Conservation (phyloP, 2,329 filamentous ascomycete species). For the Fusarium sp. region DNA sequence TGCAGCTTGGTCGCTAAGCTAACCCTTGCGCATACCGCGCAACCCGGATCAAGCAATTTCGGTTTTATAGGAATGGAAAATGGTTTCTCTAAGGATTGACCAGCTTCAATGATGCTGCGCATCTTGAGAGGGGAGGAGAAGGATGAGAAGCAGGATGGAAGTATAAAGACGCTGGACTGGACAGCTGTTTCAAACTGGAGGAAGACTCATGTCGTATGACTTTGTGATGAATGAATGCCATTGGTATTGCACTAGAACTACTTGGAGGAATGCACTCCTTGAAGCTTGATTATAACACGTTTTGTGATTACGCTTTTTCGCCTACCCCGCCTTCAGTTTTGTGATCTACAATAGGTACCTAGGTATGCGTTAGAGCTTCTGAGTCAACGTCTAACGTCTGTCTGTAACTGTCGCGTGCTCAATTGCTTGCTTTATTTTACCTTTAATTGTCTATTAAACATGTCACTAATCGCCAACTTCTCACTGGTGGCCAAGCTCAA, state of each 20-base stretch:
- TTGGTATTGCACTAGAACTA: slow-evolving; percentile 42
- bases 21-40: slow-evolving; percentile 40
- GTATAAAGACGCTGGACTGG: slow-evolving; percentile 23
- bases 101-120: slow-evolving; percentile 24
- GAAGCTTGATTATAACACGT: slow-evolving; percentile 49
- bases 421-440: neutral
- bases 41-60: slow-evolving; percentile 45
- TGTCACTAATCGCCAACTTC: slow-evolving; percentile 11
- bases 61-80: slow-evolving; percentile 37
- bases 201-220: slow-evolving; percentile 40
- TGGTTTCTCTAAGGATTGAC: slow-evolving; percentile 29
- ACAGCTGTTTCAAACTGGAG: slow-evolving; percentile 24
- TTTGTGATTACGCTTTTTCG: slow-evolving; percentile 38
- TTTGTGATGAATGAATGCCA: slow-evolving; percentile 44
- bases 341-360: slow-evolving; percentile 5
- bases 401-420: slow-evolving; percentile 25
- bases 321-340: slow-evolving; percentile 34
- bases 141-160: slow-evolving; percentile 18
- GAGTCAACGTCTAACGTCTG: neutral
- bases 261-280: slow-evolving; percentile 47
- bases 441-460: neutral
- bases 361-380: too few relatives aligned
- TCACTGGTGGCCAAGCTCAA: slow-evolving; percentile 40
- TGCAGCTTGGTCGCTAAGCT: slow-evolving; percentile 49
- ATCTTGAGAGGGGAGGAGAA: slow-evolving; percentile 33